Percentiles rank a stretch among this genome's conserved stretches.
phyloP scores from a whole-genome alignment of 352 stramenopile genomes.

The Pseudoperonospora humuli region DNA sequence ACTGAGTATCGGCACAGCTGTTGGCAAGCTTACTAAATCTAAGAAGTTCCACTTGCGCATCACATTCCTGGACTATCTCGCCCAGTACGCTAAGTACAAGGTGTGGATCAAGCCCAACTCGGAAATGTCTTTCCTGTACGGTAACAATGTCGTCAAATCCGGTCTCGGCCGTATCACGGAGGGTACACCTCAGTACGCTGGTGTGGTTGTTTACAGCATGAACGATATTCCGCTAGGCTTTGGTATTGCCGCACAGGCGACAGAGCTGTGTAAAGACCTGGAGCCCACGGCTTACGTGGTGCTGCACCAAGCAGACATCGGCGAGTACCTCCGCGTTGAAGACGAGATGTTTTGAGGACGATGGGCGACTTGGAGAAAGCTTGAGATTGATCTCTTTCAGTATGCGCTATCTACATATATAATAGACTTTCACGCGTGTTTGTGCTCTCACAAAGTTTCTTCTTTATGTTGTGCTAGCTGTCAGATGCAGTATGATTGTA shows the following conservation, averaged over 20 bases:
- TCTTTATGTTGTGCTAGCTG: constrained; percentile 6
- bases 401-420: constrained; percentile 34
- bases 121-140: constrained; percentile 99
- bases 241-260: constrained; percentile 94
- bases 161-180: constrained; percentile 97
- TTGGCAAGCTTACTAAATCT: constrained; percentile 99
- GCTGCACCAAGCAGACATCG: constrained; percentile 98
- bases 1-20: constrained; percentile 93
- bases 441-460: constrained; percentile 12
- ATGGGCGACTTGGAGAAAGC: not conserved
- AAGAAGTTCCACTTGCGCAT: constrained; percentile 98
- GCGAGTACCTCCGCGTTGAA: constrained; percentile 98
- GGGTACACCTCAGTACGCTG: constrained; percentile 95
- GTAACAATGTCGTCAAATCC: constrained; percentile 98
- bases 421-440: constrained; percentile 45
- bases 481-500: constrained; percentile 10
- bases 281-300: constrained; percentile 96
- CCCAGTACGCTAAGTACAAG: constrained; percentile 99
- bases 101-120: constrained; percentile 99
- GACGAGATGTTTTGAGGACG: constrained; percentile 93
- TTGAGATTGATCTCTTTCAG: constrained; percentile 1
- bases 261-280: constrained; percentile 93
- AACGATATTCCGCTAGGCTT: constrained; percentile 98
- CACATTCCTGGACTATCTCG: constrained; percentile 97
- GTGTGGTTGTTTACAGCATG: constrained; percentile 98